phyloP scores from a whole-genome alignment of 805 yeast genomes.

The Candida sakaeoensis region DNA sequence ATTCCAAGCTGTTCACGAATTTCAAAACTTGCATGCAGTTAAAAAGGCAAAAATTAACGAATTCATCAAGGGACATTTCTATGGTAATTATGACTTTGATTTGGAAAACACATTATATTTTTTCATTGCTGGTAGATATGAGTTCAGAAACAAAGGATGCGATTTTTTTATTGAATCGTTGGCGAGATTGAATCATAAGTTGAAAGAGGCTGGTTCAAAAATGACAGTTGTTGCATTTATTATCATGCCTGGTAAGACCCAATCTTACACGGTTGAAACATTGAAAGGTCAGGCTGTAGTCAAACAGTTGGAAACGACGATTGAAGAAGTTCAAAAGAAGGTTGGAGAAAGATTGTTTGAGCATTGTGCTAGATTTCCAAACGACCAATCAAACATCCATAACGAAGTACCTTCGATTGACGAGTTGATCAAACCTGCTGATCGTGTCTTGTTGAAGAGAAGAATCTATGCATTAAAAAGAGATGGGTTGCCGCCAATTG shows the following conservation, averaged over 20 bases:
- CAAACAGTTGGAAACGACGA: constrained; percentile 83
- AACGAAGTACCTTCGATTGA: constrained; percentile 71
- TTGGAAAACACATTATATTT: constrained; percentile 90
- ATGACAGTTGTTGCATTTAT: constrained; percentile 95
- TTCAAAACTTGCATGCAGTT: constrained; percentile 91
- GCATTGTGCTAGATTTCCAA: constrained; percentile 71
- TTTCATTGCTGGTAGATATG: constrained; percentile 96
- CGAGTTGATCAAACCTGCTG: constrained; percentile 81
- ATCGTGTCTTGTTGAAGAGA: constrained; percentile 83
- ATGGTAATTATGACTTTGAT: constrained; percentile 93
- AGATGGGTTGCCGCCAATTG: constrained; percentile 88
- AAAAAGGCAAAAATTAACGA: constrained; percentile 91
- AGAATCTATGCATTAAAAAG: constrained; percentile 91
- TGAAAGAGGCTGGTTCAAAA: constrained; percentile 77
- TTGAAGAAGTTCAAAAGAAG: constrained; percentile 78
- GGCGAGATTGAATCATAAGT: constrained; percentile 85
- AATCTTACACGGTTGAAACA: constrained; percentile 93
- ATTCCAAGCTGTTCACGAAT: constrained; percentile 96
- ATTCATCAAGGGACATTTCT: constrained; percentile 93
- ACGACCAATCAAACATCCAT: constrained; percentile 29
- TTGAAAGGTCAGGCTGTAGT: constrained; percentile 95
- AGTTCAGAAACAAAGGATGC: constrained; percentile 93
- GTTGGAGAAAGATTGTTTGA: constrained; percentile 88
- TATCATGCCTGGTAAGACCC: constrained; percentile 95
- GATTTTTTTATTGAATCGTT: constrained; percentile 91